phyloP scores from a whole-genome alignment of 352 stramenopile genomes.

The Globisporangium cederbergense region DNA sequence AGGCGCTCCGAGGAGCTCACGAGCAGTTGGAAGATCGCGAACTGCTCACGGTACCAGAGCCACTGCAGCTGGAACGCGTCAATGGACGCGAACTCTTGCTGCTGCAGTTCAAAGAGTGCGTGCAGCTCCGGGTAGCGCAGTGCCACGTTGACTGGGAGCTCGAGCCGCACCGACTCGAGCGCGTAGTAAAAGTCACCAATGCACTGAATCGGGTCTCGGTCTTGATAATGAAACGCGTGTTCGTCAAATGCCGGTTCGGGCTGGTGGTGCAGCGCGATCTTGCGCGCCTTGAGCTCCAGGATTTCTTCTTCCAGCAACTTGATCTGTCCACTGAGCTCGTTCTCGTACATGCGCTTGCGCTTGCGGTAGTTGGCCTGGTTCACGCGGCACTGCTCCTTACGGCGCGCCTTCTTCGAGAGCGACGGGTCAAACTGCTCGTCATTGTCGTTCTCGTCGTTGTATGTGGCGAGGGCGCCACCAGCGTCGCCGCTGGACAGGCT shows the following conservation, averaged over 20 bases:
- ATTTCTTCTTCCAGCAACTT: constrained; percentile 36
- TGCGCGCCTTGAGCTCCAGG: constrained; percentile 22
- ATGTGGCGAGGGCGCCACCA: too few species aligned
- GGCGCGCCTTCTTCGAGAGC: constrained; percentile 31
- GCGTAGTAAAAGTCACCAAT: constrained; percentile 36
- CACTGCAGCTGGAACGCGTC: constrained; percentile 38
- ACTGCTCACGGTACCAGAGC: constrained; percentile 41
- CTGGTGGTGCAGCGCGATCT: constrained; percentile 4
- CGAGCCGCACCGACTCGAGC: constrained; percentile 14
- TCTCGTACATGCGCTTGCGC: constrained; percentile 48
- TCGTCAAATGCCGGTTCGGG: background rate
- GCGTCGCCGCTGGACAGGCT: constrained; percentile 2
- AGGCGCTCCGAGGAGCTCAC: constrained; percentile 30
- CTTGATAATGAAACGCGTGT: too few species aligned
- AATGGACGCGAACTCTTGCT: constrained; percentile 38
- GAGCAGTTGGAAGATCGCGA: constrained; percentile 36
- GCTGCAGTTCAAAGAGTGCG: constrained; percentile 21
- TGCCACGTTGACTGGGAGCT: background rate
- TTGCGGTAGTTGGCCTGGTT: constrained; percentile 62
- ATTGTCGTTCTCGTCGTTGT: too few species aligned
- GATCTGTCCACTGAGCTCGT: constrained; percentile 29
- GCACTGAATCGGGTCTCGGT: constrained; percentile 18
- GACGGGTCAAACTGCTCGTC: background rate
- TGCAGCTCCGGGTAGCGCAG: constrained; percentile 1
- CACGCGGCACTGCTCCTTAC: constrained; percentile 59